Conservation (phyloP, 2,329 filamentous ascomycete genomes). For the Arthroderma uncinatum region DNA sequence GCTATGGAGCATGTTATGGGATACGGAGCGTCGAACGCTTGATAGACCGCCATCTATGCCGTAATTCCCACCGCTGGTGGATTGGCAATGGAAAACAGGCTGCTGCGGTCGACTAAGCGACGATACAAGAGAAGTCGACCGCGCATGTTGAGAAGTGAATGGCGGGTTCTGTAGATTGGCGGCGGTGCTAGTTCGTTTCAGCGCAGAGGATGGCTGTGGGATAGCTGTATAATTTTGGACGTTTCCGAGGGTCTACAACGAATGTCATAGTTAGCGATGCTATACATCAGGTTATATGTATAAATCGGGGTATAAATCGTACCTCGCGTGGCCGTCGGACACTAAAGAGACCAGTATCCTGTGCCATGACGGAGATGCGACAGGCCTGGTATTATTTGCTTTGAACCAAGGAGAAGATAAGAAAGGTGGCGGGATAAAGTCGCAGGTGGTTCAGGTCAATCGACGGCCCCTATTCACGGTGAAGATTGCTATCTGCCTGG, state of each 20-base stretch:
- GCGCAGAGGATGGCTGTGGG: conserved; percentile 79
- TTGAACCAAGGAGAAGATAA: neutral
- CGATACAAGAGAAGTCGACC: conserved; percentile 79
- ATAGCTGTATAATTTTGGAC: conserved; percentile 75
- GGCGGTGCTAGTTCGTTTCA: conserved; percentile 83
- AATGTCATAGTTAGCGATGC: neutral
- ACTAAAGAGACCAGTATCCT: conserved; percentile 79
- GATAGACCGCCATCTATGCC: conserved; percentile 69
- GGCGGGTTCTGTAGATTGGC: conserved; percentile 53
- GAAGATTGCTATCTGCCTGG: neutral
- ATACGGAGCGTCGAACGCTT: conserved; percentile 70
- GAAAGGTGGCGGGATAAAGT: neutral
- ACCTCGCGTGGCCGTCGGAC: conserved; percentile 87
- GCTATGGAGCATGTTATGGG: conserved; percentile 51
- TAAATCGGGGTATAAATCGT: conserved; percentile 25
- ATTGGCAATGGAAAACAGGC: conserved; percentile 74
- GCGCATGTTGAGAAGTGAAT: conserved; percentile 60
- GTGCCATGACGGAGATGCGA: conserved; percentile 52
- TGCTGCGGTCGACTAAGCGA: conserved; percentile 74
- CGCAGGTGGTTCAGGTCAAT: neutral
- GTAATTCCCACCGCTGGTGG: conserved; percentile 61
- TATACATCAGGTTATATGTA: neutral
- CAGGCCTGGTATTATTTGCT: neutral
- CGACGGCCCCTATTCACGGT: neutral
- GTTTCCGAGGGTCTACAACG: conserved; percentile 61